Evolutionary conservation across 345 rosid species (phyloP).

Genomic region (Gossypium raimondii): DNA sequence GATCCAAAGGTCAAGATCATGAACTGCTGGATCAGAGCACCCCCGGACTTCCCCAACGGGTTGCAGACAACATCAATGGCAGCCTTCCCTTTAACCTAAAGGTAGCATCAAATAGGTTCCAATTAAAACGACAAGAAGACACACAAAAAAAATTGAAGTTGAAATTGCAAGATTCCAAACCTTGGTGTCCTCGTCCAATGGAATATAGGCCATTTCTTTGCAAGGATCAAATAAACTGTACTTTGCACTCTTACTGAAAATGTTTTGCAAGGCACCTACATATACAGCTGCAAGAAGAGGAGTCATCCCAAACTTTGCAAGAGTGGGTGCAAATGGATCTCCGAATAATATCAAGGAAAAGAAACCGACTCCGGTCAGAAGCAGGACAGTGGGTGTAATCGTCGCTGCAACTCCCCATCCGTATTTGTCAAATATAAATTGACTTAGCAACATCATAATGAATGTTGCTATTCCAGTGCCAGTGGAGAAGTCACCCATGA

Average conservation of each 20-base stretch:
- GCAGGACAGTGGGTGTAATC: conserved; percentile 84
- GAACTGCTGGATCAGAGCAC: conserved; percentile 93
- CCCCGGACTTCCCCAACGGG: conserved; percentile 90
- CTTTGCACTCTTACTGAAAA: conserved; percentile 99
- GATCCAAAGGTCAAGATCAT: conserved; percentile 97
- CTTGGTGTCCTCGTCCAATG: conserved; percentile 94
- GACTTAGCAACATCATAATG: conserved; percentile 91
- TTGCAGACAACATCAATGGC: conserved; percentile 95
- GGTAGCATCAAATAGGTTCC: conserved; percentile 3
- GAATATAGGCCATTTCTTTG: conserved; percentile 98
- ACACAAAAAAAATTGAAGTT: neutral
- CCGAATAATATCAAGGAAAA: conserved; percentile 74
- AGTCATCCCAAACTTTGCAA: conserved; percentile 78
- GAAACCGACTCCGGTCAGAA: conserved; percentile 49
- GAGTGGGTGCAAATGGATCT: conserved; percentile 63
- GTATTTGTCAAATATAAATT: conserved; percentile 68
- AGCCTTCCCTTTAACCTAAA: conserved; percentile 90
- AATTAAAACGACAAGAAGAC: neutral
- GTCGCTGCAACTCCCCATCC: conserved; percentile 96
- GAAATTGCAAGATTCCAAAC: conserved; percentile 26
- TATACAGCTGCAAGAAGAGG: conserved; percentile 96
- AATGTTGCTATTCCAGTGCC: conserved; percentile 86
- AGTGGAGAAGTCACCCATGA: conserved; percentile 98
- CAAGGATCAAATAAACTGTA: conserved; percentile 98
- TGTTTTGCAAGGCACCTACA: conserved; percentile 94